phyloP scores from a whole-genome alignment of 2,329 filamentous ascomycete species.

The Cladosporium sp. region DNA sequence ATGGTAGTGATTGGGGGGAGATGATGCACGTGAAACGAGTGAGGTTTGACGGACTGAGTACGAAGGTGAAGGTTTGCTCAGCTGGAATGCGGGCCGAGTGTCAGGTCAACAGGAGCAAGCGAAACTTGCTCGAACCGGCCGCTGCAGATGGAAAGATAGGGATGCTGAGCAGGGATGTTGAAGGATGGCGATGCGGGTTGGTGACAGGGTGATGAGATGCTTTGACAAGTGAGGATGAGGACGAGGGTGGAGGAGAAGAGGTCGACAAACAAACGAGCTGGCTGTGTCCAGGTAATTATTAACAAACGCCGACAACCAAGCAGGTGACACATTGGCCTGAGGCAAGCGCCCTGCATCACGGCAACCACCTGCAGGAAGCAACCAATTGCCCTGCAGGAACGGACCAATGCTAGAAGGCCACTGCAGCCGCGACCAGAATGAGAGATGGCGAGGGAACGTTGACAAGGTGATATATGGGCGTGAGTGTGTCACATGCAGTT shows the following conservation, averaged over 20 bases:
- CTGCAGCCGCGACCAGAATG: not conserved
- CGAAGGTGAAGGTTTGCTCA: not conserved
- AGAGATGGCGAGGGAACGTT: too few species aligned
- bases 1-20: too few species aligned
- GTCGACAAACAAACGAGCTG: too few species aligned
- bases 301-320: not conserved
- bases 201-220: not conserved
- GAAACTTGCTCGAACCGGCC: not conserved
- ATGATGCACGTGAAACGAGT: not conserved
- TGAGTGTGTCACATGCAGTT: too few species aligned
- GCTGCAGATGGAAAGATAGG: too few species aligned
- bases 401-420: not conserved
- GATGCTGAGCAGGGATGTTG: conserved; percentile 1
- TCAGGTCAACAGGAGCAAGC: not conserved
- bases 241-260: not conserved
- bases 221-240: not conserved
- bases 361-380: too few species aligned
- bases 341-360: not conserved
- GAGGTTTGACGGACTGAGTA: not conserved
- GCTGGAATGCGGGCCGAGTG: conserved; percentile 1
- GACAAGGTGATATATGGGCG: too few species aligned
- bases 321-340: conserved; percentile 2
- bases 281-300: too few species aligned
- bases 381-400: not conserved
- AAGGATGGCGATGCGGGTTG: not conserved